Percentiles rank a stretch among this genome's conserved stretches.
These are phyloP conservation scores for Trichosporon ovoides DNA, from an alignment of 1,284 basidiomycete genomes.

Conservation along the genomic window DNA sequence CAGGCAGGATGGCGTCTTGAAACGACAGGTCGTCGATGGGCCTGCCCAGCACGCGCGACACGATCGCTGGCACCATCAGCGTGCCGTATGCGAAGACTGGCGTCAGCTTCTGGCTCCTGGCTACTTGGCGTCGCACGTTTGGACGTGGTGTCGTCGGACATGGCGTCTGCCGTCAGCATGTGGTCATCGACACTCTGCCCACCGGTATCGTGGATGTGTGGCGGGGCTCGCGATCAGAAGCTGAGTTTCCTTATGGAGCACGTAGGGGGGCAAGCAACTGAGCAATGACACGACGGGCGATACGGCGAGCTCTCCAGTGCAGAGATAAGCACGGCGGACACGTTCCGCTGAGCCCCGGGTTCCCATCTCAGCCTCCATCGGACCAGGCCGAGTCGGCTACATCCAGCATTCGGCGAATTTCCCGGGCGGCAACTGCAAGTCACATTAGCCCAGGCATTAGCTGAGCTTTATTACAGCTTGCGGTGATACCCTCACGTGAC, in stretches of 20 bases:
- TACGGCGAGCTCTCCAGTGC: no score
- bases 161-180: constrained; percentile 10
- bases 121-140: constrained; percentile 8
- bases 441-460: neutral
- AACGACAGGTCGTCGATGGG: constrained; percentile 57
- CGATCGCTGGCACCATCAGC: constrained; percentile 65
- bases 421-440: neutral
- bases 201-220: no score
- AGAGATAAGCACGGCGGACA: neutral
- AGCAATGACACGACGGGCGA: no score
- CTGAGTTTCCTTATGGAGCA: no score
- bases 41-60: constrained; percentile 60
- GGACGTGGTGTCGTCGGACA: constrained; percentile 9
- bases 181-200: no score
- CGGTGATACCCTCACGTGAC: neutral
- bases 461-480: neutral
- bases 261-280: no score
- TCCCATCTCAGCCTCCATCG: neutral
- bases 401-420: neutral
- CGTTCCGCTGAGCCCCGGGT: neutral
- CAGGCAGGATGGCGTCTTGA: constrained; percentile 54
- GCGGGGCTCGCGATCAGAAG: no score
- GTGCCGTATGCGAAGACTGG: constrained; percentile 83
- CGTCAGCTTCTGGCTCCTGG: neutral
- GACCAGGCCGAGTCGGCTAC: constrained; percentile 3